Conservation (phyloP, 129 eudicot genomes). For the Daucus carota region DNA sequence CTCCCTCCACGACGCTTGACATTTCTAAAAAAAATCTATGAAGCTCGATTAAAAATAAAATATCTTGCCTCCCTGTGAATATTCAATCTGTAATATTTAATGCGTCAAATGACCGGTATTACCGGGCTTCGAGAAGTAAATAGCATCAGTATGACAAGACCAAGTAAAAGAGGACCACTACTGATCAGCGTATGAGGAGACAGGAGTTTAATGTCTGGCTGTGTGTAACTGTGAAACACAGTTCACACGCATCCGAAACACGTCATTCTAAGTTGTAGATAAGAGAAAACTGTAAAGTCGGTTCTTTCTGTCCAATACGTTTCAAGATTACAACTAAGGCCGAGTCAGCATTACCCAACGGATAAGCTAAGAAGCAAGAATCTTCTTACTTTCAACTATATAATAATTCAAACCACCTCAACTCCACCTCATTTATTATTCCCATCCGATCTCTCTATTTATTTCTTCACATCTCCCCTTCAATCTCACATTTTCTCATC, state of each 20-base stretch:
- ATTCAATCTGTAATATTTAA: too few species aligned
- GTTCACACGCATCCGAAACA: not conserved
- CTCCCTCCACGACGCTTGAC: not conserved
- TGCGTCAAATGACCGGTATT: too few species aligned
- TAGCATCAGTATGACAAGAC: too few species aligned
- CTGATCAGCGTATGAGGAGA: not conserved
- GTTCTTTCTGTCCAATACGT: not conserved
- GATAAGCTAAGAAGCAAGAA: not conserved
- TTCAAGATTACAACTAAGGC: not conserved
- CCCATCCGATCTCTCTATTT: not conserved
- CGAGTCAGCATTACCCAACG: not conserved
- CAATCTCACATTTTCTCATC: not conserved
- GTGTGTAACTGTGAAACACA: not conserved
- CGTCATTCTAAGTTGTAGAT: slow-evolving; percentile 3
- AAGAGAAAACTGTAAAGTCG: not conserved
- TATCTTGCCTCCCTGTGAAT: too few species aligned
- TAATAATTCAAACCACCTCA: not conserved
- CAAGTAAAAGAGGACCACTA: not conserved
- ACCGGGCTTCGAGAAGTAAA: too few species aligned
- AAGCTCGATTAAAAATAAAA: too few species aligned
- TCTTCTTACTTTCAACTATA: not conserved
- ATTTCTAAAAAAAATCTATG: too few species aligned
- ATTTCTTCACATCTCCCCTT: not conserved
- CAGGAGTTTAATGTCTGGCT: not conserved
- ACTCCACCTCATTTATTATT: not conserved